Conservation (phyloP, 2,329 filamentous ascomycete species). For the Huntiella decipiens region DNA sequence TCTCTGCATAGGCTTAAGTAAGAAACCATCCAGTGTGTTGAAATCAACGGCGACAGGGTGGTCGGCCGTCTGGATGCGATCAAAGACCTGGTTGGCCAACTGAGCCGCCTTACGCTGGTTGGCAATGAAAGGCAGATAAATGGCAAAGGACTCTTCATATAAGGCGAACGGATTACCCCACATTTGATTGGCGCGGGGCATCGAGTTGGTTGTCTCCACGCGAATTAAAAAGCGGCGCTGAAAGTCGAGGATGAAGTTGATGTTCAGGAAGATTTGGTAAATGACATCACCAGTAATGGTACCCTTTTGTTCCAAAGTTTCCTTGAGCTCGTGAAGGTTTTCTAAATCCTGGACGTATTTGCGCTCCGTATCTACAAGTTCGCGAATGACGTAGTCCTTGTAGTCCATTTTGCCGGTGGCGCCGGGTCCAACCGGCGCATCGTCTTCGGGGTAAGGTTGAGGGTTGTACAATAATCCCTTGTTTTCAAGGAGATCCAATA, state of each 20-base stretch:
- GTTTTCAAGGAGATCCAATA: constrained; percentile 69
- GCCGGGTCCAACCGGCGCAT: constrained; percentile 20
- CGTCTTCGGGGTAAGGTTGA: constrained; percentile 38
- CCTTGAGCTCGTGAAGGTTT: constrained; percentile 82
- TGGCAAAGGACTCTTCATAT: constrained; percentile 72
- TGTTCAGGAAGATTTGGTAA: constrained; percentile 90
- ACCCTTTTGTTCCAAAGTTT: constrained; percentile 70
- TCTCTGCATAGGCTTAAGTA: constrained; percentile 91
- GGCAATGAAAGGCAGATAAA: constrained; percentile 93
- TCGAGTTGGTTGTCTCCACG: constrained; percentile 85
- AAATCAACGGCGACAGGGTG: constrained; percentile 71
- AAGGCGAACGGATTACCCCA: constrained; percentile 86
- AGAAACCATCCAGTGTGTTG: constrained; percentile 74
- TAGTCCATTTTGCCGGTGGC: constrained; percentile 52
- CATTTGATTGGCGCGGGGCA: constrained; percentile 56
- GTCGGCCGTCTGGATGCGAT: constrained; percentile 60
- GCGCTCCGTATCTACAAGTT: constrained; percentile 84
- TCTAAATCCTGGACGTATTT: constrained; percentile 97
- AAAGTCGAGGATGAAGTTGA: constrained; percentile 87
- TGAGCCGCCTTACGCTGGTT: constrained; percentile 85
- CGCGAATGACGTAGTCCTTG: constrained; percentile 73
- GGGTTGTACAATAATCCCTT: constrained; percentile 51
- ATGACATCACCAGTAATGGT: constrained; percentile 76
- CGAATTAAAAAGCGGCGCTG: constrained; percentile 88
- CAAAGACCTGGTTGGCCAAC: constrained; percentile 67